These are phyloP conservation scores for Carex scoparia DNA, from an alignment of 176 grass and related monocot species.

Conservation along the genomic window DNA sequence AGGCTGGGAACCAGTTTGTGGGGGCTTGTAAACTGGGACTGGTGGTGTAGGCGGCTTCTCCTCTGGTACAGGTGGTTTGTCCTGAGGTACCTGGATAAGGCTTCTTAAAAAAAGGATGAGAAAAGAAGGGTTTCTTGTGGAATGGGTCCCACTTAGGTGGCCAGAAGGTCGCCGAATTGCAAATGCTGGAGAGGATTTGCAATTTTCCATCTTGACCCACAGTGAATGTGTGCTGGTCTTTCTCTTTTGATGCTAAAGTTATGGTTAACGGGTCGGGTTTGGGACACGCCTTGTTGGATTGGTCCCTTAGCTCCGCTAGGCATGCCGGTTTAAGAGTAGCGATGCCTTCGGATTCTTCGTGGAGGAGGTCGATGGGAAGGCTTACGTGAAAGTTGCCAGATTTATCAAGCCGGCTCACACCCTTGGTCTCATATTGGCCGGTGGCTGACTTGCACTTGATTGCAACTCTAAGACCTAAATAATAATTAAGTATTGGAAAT, in stretches of 20 bases:
- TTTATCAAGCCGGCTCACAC: slow-evolving; percentile 18
- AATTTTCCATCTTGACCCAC: background rate
- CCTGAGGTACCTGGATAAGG: background rate
- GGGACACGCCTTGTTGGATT: background rate
- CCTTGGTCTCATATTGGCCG: slow-evolving; percentile 16
- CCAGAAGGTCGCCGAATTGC: slow-evolving; percentile 8
- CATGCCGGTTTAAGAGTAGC: slow-evolving; percentile 15
- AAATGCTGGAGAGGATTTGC: slow-evolving; percentile 15
- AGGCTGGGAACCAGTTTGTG: background rate
- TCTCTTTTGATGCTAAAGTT: slow-evolving; percentile 18
- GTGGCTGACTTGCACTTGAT: slow-evolving; percentile 21
- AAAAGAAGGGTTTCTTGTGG: slow-evolving; percentile 12
- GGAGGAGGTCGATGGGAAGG: slow-evolving; percentile 12
- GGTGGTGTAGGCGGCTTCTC: background rate
- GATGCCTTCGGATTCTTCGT: background rate
- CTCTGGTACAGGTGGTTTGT: background rate
- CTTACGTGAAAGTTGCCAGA: slow-evolving; percentile 18
- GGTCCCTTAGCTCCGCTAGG: background rate
- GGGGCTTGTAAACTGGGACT: background rate
- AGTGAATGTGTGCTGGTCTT: slow-evolving; percentile 15
- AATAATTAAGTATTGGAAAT: background rate
- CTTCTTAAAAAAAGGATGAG: background rate
- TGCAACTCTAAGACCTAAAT: slow-evolving; percentile 12
- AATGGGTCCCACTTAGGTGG: slow-evolving; percentile 12
- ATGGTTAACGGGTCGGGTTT: slow-evolving; percentile 13